A percentile compares a stretch with the other conserved stretches of the same genome.
Conservation (phyloP, 139 green algal species). For the Chlorella sorokiniana region DNA sequence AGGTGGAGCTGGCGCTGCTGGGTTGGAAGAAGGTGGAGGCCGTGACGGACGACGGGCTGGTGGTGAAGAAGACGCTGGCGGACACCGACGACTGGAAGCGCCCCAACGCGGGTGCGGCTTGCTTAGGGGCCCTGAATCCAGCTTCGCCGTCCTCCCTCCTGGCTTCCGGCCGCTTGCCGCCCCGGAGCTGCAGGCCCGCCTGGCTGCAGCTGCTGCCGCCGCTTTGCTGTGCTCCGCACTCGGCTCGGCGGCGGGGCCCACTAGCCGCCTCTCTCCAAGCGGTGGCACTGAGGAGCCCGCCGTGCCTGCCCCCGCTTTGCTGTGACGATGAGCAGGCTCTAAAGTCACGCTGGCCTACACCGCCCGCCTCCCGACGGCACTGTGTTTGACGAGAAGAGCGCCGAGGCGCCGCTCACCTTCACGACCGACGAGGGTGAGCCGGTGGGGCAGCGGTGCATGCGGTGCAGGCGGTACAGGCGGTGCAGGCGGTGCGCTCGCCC, state of each 20-base stretch:
- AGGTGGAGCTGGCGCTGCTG: constrained; percentile 78
- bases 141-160: too few species aligned
- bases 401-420: constrained; percentile 70
- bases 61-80: constrained; percentile 84
- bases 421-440: constrained; percentile 64
- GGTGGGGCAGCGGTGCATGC: neutral
- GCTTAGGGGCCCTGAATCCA: too few species aligned
- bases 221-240: neutral
- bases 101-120: constrained; percentile 61
- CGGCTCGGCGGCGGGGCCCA: too few species aligned
- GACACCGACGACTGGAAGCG: constrained; percentile 72
- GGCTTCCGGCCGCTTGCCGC: too few species aligned
- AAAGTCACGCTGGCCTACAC: constrained; percentile 68
- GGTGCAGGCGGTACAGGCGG: neutral
- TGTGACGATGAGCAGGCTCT: constrained; percentile 64
- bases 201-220: neutral
- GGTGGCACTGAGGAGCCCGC: neutral
- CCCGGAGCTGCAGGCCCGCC: too few species aligned
- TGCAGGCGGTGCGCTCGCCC: neutral
- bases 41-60: constrained; percentile 54
- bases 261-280: neutral
- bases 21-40: constrained; percentile 70
- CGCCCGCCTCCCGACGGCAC: constrained; percentile 58
- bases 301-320: neutral
- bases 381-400: constrained; percentile 65